Percentiles rank a stretch among this genome's conserved stretches.
Evolutionary conservation across 2,329 filamentous ascomycete genomes (phyloP).

Genomic region (Colletotrichum navitas): DNA sequence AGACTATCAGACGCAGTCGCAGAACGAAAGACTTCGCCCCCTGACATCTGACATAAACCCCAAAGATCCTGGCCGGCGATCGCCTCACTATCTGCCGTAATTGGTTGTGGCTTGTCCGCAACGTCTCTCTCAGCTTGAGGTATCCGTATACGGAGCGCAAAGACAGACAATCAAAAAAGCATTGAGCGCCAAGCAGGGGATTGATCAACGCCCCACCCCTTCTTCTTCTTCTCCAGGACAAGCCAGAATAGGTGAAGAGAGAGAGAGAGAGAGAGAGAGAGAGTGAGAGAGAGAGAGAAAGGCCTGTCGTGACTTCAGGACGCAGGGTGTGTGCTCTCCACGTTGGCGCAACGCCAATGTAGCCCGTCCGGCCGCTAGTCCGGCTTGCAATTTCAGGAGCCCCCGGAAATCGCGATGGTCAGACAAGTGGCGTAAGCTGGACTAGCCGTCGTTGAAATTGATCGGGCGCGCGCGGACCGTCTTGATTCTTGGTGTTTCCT

Average conservation of each 20-base stretch:
- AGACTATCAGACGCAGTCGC: constrained; percentile 37
- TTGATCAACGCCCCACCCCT: background rate
- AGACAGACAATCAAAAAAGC: constrained; percentile 9
- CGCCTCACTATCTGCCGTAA: constrained; percentile 8
- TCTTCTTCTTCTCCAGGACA: background rate
- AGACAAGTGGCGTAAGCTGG: constrained; percentile 40
- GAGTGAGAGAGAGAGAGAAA: background rate
- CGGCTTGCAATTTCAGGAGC: constrained; percentile 38
- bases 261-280: background rate
- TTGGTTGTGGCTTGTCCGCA: constrained; percentile 12
- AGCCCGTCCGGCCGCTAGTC: constrained; percentile 32
- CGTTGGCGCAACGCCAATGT: constrained; percentile 36
- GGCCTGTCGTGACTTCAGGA: background rate
- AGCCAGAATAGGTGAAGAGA: background rate
- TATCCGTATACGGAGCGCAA: constrained; percentile 2
- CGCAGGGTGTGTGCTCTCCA: constrained; percentile 7
- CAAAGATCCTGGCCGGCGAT: constrained; percentile 29
- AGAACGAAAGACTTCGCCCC: constrained; percentile 14
- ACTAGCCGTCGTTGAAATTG: constrained; percentile 39
- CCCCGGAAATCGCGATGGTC: constrained; percentile 35
- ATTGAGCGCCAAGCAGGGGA: constrained; percentile 38
- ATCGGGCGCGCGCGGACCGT: constrained; percentile 38
- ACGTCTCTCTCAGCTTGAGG: constrained; percentile 13
- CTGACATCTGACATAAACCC: background rate
- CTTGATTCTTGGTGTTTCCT: background rate